Evolutionary conservation across 306 rosid genomes (phyloP).

Genomic region (Glycine latifolia): DNA sequence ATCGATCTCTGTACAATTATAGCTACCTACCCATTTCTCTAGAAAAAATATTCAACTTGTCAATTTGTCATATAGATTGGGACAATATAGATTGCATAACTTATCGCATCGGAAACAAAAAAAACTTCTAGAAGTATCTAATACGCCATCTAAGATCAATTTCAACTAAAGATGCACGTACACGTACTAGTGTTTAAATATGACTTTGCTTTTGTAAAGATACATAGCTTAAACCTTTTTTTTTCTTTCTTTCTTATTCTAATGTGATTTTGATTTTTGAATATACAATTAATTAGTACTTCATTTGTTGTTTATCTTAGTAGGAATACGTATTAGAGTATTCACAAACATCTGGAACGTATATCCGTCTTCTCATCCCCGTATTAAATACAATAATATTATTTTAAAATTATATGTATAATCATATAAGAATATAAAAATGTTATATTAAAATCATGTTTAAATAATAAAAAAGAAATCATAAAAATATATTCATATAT

Average conservation of each 20-base stretch:
- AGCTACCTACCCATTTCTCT: not conserved
- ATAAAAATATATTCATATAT: too few species aligned
- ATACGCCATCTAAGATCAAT: not conserved
- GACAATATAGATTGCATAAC: slow-evolving; percentile 17
- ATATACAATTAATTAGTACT: not conserved
- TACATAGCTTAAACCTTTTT: not conserved
- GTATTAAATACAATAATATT: too few species aligned
- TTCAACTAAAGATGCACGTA: not conserved
- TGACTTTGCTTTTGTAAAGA: too few species aligned
- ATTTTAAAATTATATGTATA: too few species aligned
- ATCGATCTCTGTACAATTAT: too few species aligned
- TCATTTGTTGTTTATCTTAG: too few species aligned
- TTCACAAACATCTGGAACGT: too few species aligned
- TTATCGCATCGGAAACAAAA: slow-evolving; percentile 43
- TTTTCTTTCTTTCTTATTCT: not conserved
- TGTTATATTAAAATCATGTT: too few species aligned
- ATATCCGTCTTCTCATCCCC: too few species aligned
- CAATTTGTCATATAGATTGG: slow-evolving; percentile 21
- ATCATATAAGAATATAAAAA: too few species aligned
- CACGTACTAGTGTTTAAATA: not conserved
- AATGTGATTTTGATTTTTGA: not conserved
- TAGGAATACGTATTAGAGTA: too few species aligned
- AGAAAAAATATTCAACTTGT: not conserved
- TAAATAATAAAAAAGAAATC: too few species aligned
- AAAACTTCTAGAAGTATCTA: not conserved